Base-by-base conservation (phyloP, 352 stramenopile genomes). In the Pythium periplocum region DNA sequence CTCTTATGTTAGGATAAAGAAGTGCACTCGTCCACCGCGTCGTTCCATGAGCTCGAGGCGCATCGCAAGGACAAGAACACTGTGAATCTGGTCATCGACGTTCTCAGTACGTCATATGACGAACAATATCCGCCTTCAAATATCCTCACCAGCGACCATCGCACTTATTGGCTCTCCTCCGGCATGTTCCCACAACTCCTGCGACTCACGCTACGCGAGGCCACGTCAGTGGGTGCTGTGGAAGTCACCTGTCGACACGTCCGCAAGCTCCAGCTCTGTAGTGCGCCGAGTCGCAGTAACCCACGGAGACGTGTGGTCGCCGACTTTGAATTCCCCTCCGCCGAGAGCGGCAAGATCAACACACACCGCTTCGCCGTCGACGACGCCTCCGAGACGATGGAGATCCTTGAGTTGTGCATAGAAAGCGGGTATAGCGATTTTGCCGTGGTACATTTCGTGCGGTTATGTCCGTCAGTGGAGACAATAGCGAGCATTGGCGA, bases 111-210 rank as follows among this genome's bases (percentile, higher is more conserved):
- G 37, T 88, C 75, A n/a, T 82, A 75, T 39, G 74, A 90, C 45
- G 72, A 83, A 9, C 48, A 55, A 4, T 80, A 64, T 38, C 55
- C 69, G 1, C 72, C 79, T 3, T 45, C 48, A 9, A 89, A 82
- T 57, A 66, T 90, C 33, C 53, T 89, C 17, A 70, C 59, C 36
- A 77, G 65, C 51, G 74, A 81, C 47, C 71, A 70, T 55, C 62
- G 55, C 33, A 79, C 68, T 6, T 78, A 81, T 49, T 93, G 82
- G 82, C 72, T 93, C 45, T 83, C 74, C 2, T 78, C 66, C 45
- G 80, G 78, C 8, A 75, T 90, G 65, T 90, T 76, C 53, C 83
- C 80, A 9, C 83, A 91, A 53, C 77, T 90, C 35, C 62, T 93
- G 26, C 67, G 71, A 12, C 68, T 93, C 41, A 65, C 77, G 8